phyloP scores from a whole-genome alignment of 2,329 filamentous ascomycete species.

The Talaromyces sp. region DNA sequence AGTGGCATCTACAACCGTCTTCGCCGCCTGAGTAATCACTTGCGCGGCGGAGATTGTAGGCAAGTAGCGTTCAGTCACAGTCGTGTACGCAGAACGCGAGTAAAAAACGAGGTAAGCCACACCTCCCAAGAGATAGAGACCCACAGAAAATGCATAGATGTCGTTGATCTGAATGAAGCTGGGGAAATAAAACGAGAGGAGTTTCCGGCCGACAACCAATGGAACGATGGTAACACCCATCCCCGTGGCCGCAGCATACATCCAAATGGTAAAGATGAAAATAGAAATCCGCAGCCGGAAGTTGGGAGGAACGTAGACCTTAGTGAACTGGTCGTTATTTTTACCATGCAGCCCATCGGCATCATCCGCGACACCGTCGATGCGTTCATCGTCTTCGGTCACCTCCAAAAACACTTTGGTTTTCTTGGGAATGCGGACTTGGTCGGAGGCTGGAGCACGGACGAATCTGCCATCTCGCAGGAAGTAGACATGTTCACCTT shows the following conservation, averaged over 20 bases:
- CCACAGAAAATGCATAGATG: constrained; percentile 91
- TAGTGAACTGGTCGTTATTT: constrained; percentile 57
- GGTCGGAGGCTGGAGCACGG: constrained; percentile 87
- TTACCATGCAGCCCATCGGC: constrained; percentile 57
- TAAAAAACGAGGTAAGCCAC: constrained; percentile 59
- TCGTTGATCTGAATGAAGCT: constrained; percentile 76
- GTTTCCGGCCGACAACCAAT: constrained; percentile 72
- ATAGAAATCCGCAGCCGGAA: constrained; percentile 75
- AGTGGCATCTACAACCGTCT: constrained; percentile 29
- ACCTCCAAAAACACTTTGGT: constrained; percentile 75
- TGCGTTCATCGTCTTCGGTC: constrained; percentile 59
- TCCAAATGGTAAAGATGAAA: constrained; percentile 87
- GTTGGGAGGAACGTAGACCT: constrained; percentile 76
- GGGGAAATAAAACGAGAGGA: constrained; percentile 71
- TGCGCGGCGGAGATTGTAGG: constrained; percentile 25
- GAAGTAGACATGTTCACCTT: constrained; percentile 45
- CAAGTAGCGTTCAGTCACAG: constrained; percentile 19
- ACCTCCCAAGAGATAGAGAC: constrained; percentile 73
- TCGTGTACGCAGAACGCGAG: constrained; percentile 20
- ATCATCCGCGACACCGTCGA: constrained; percentile 55
- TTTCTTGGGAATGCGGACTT: constrained; percentile 87
- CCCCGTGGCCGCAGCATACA: constrained; percentile 84
- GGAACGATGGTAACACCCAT: constrained; percentile 82
- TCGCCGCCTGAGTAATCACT: constrained; percentile 18
- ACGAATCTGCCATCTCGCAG: constrained; percentile 75